Percentiles rank a stretch among this genome's conserved stretches.
Evolutionary conservation across 2,329 filamentous ascomycete species (phyloP).

Genomic region (Aspergillus sp.): DNA sequence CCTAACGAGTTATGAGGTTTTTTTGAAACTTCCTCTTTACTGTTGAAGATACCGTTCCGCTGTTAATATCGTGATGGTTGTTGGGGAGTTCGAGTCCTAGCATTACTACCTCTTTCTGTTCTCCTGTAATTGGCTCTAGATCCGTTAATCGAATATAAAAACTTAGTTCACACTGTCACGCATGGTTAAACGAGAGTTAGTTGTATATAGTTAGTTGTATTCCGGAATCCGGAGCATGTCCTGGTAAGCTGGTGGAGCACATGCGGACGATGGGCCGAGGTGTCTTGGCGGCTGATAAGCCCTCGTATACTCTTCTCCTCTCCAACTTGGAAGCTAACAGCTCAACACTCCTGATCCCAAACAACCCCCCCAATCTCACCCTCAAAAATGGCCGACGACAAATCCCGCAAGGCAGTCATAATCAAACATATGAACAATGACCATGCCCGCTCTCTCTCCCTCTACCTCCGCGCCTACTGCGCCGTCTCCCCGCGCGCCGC

Average conservation of each 20-base stretch:
- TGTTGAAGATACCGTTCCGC: not conserved
- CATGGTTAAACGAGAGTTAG: too few species aligned
- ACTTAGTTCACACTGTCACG: not conserved
- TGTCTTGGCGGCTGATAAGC: too few species aligned
- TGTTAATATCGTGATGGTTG: not conserved
- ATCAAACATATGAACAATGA: constrained; percentile 85
- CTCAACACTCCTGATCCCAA: not conserved
- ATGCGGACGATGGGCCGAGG: too few species aligned
- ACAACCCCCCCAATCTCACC: not conserved
- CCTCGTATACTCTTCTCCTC: too few species aligned
- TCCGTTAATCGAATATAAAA: not conserved
- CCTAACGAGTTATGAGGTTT: constrained; percentile 3
- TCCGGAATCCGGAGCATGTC: too few species aligned
- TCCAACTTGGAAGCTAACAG: too few species aligned
- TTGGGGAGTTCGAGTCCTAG: not conserved
- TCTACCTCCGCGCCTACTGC: constrained; percentile 75
- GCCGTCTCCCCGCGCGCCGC: constrained; percentile 57
- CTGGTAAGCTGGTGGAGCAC: too few species aligned
- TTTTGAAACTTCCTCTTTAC: not conserved
- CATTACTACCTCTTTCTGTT: not conserved
- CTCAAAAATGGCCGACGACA: constrained; percentile 12
- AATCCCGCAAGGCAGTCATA: constrained; percentile 58
- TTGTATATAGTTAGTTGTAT: too few species aligned
- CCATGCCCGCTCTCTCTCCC: constrained; percentile 70
- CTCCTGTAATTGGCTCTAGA: not conserved